Evolutionary conservation across 2,329 filamentous ascomycete genomes (phyloP).

Genomic region (Nemania abortiva): DNA sequence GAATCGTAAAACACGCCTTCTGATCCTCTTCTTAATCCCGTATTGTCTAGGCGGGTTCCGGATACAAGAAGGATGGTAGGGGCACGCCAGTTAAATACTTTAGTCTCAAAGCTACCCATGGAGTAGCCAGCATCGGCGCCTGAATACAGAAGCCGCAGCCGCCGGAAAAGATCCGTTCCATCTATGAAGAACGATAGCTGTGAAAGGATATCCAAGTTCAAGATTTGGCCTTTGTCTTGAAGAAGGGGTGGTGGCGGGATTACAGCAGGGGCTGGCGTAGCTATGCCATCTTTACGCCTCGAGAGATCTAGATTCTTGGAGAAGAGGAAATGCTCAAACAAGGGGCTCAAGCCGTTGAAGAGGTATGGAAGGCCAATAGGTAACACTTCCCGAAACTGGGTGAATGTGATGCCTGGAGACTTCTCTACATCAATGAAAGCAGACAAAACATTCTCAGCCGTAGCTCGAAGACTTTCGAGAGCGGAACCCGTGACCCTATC

Average conservation of each 20-base stretch:
- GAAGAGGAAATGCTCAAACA: slow-evolving; percentile 83
- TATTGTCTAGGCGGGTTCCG: slow-evolving; percentile 69
- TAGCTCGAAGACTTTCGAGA: slow-evolving; percentile 68
- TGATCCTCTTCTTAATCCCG: slow-evolving; percentile 60
- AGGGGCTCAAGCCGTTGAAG: slow-evolving; percentile 73
- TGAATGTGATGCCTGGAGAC: slow-evolving; percentile 71
- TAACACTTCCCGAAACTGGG: slow-evolving; percentile 70
- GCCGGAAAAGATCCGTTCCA: slow-evolving; percentile 72
- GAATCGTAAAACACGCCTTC: slow-evolving; percentile 70
- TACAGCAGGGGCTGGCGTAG: slow-evolving; percentile 32
- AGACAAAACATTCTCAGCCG: slow-evolving; percentile 74
- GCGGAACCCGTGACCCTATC: slow-evolving; percentile 67
- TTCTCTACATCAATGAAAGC: slow-evolving; percentile 75
- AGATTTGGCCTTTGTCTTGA: slow-evolving; percentile 67
- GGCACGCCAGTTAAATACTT: slow-evolving; percentile 81
- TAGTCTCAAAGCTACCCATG: slow-evolving; percentile 80
- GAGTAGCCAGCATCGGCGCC: slow-evolving; percentile 79
- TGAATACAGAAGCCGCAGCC: slow-evolving; percentile 75
- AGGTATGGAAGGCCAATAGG: slow-evolving; percentile 72
- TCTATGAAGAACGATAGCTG: slow-evolving; percentile 81
- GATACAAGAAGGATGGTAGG: slow-evolving; percentile 79
- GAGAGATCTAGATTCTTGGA: slow-evolving; percentile 77
- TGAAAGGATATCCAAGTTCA: slow-evolving; percentile 72
- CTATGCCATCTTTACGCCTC: slow-evolving; percentile 58
- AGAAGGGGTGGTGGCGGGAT: slow-evolving; percentile 58